Conservation (phyloP, 441 rosid species). For the Brassica hybrid region DNA sequence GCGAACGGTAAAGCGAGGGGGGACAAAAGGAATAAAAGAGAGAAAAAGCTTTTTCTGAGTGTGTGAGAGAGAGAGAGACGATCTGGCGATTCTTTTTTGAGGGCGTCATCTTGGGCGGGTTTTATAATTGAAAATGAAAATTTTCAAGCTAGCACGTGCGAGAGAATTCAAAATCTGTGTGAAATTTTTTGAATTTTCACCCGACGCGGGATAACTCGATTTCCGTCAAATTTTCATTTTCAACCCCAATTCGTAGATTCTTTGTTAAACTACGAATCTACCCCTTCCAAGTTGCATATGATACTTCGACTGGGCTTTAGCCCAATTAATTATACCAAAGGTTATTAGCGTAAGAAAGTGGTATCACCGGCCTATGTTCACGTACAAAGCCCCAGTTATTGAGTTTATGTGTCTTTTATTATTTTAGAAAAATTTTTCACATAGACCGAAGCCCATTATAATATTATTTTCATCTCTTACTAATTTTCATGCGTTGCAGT, state of each 20-base stretch:
- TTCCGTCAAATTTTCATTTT: background rate
- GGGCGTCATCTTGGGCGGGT: conserved; percentile 39
- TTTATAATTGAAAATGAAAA: conserved; percentile 41
- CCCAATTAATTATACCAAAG: background rate
- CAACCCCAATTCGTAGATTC: background rate
- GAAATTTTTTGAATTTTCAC: conserved; percentile 36
- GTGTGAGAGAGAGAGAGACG: conserved; percentile 34
- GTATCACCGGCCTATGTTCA: too few relatives aligned
- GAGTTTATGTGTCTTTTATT: too few relatives aligned
- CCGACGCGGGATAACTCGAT: conserved; percentile 28
- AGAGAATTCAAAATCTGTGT: conserved; percentile 1
- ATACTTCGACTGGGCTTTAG: background rate
- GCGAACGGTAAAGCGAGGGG: conserved; percentile 36
- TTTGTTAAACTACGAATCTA: too few relatives aligned
- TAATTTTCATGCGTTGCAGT: too few relatives aligned
- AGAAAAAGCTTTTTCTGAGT: conserved; percentile 11
- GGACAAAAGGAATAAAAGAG: conserved; percentile 22
- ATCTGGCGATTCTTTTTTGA: conserved; percentile 32
- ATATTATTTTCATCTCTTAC: too few relatives aligned
- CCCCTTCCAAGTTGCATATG: too few relatives aligned
- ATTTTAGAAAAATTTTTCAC: too few relatives aligned
- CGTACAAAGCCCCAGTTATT: too few relatives aligned
- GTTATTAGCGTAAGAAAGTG: too few relatives aligned
- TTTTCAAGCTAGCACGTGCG: conserved; percentile 38
- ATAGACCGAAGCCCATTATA: too few relatives aligned